These are phyloP conservation scores for Phytophthora uliginosa DNA, from an alignment of 352 stramenopile genomes.

Conservation along the genomic window DNA sequence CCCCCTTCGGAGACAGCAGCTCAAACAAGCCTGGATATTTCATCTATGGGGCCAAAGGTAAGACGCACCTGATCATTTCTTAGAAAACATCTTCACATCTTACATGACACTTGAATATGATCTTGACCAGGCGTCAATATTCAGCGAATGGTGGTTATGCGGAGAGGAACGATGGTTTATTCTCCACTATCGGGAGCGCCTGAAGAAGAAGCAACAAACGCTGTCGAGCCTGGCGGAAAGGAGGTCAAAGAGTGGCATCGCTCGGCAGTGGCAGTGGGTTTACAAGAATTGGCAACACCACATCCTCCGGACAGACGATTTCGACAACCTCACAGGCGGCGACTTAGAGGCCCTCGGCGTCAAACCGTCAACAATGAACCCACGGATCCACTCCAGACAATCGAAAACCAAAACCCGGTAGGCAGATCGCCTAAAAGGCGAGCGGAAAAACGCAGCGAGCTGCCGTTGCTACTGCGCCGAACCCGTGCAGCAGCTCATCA, in stretches of 20 bases:
- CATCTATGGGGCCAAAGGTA: conserved; percentile 27
- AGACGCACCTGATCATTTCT: neutral
- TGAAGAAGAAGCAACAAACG: conserved; percentile 7
- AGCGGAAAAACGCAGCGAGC: conserved; percentile 14
- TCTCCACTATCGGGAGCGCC: conserved; percentile 19
- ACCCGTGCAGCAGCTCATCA: conserved; percentile 19
- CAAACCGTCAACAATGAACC: neutral
- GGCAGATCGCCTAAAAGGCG: neutral
- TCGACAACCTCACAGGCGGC: conserved; percentile 11
- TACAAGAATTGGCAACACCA: conserved; percentile 12
- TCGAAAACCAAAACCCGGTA: neutral
- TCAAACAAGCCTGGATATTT: conserved; percentile 17
- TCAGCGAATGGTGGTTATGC: conserved; percentile 22
- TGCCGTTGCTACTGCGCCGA: conserved; percentile 26
- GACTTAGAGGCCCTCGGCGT: conserved; percentile 1
- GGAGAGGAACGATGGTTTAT: conserved; percentile 30
- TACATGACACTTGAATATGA: conserved; percentile 6
- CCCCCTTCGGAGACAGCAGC: neutral
- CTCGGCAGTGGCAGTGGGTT: conserved; percentile 12
- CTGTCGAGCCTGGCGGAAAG: neutral
- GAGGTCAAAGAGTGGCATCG: conserved; percentile 32
- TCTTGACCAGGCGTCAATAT: conserved; percentile 16
- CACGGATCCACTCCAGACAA: neutral
- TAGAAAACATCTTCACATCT: neutral
- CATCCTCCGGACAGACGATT: conserved; percentile 23